phyloP scores from a whole-genome alignment of 805 yeast species.

The Kuraishia hungarica region DNA sequence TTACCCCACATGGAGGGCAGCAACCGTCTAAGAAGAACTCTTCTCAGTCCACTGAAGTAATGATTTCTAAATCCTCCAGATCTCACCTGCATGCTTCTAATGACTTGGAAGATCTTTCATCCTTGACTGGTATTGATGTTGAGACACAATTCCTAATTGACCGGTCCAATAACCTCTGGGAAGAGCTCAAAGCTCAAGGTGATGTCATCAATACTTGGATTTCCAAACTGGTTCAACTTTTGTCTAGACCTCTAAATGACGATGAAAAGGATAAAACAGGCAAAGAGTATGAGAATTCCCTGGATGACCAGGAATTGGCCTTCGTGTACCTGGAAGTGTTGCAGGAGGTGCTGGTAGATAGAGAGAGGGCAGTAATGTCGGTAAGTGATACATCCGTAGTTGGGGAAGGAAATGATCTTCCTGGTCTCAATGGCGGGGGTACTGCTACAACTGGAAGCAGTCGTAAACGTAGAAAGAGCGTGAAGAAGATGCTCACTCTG shows the following conservation, averaged over 20 bases:
- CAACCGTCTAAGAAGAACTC: too few relatives aligned
- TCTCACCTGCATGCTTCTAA: background rate
- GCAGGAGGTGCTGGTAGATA: conserved; percentile 35
- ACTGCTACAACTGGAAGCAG: background rate
- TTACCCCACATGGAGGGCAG: background rate
- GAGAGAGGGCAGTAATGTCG: conserved; percentile 27
- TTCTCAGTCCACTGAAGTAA: too few relatives aligned
- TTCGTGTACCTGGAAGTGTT: conserved; percentile 49
- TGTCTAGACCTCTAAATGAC: conserved; percentile 36
- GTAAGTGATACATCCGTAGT: conserved; percentile 11
- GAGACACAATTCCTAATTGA: background rate
- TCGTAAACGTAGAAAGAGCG: background rate
- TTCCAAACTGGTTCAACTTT: conserved; percentile 27
- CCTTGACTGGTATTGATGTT: background rate
- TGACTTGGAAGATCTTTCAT: background rate
- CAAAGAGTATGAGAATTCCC: conserved; percentile 68
- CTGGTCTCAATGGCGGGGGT: background rate
- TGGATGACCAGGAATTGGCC: conserved; percentile 68
- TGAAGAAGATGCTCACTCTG: background rate
- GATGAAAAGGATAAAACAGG: conserved; percentile 35
- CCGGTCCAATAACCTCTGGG: conserved; percentile 7
- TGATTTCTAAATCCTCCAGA: too few relatives aligned
- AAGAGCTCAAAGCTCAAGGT: conserved; percentile 44
- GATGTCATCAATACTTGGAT: conserved; percentile 44
- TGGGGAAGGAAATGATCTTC: conserved; percentile 3